These are phyloP conservation scores for Naganishia randhawae DNA, from an alignment of 768 basidiomycete genomes.

Conservation along the genomic window DNA sequence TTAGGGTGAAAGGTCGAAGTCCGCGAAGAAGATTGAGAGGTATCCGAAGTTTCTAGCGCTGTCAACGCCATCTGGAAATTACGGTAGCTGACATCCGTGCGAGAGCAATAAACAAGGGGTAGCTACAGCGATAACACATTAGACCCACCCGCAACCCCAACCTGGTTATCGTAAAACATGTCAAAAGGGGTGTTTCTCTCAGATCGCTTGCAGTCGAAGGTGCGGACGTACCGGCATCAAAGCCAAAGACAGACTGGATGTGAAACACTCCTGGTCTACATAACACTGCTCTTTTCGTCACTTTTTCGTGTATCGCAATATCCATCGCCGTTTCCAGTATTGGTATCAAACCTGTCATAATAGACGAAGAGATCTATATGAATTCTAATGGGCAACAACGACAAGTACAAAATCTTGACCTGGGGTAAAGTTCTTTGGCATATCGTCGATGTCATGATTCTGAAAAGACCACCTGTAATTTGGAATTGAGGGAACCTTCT, in stretches of 20 bases:
- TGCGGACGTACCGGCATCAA: constrained; percentile 40
- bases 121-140: not conserved
- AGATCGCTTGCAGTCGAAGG: not conserved
- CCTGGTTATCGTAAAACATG: constrained; percentile 21
- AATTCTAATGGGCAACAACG: not conserved
- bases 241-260: constrained; percentile 40
- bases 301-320: constrained; percentile 27
- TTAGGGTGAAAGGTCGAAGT: not conserved
- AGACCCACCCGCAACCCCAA: constrained; percentile 43
- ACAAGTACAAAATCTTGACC: constrained; percentile 30
- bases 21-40: not conserved
- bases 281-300: constrained; percentile 40
- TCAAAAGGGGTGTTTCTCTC: not conserved
- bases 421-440: constrained; percentile 40
- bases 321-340: constrained; percentile 32
- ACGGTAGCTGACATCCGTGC: constrained; percentile 33
- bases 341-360: constrained; percentile 36
- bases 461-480: not conserved
- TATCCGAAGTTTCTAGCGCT: constrained; percentile 23
- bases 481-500: not conserved
- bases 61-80: constrained; percentile 53
- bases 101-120: not conserved
- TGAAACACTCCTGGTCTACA: constrained; percentile 36
- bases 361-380: not conserved
- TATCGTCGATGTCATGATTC: not conserved